Conservation (phyloP, 495 filamentous ascomycete genomes). For the Jackrogersella multiformis region DNA sequence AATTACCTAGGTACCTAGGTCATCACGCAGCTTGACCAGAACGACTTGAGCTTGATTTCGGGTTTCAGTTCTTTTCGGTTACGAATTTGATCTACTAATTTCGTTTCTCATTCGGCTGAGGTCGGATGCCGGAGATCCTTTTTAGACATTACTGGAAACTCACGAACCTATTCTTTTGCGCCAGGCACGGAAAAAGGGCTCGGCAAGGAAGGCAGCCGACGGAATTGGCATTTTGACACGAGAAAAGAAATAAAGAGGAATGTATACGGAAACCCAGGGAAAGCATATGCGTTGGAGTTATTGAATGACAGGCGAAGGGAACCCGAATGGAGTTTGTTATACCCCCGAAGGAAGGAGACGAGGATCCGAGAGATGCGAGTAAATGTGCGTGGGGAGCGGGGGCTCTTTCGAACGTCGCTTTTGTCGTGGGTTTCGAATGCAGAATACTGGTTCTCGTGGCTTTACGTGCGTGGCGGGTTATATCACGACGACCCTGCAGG, state of each 20-base stretch:
- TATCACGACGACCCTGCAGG: background rate
- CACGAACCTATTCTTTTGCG: constrained; percentile 29
- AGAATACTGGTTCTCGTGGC: background rate
- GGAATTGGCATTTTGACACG: constrained; percentile 31
- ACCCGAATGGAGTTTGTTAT: constrained; percentile 42
- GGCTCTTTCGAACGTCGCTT: background rate
- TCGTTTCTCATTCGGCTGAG: constrained; percentile 12
- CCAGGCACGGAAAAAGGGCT: constrained; percentile 20
- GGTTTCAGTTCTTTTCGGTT: background rate
- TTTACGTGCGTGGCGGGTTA: background rate
- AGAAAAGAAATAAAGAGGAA: constrained; percentile 15
- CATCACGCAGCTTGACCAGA: background rate
- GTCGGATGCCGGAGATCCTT: background rate
- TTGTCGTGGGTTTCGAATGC: background rate
- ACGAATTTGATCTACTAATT: constrained; percentile 16
- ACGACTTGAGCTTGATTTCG: background rate
- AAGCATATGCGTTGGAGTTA: constrained; percentile 40
- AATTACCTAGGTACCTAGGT: too few relatives aligned
- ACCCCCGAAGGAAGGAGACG: constrained; percentile 28
- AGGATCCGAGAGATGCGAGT: background rate
- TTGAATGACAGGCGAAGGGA: constrained; percentile 23
- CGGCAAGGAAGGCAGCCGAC: constrained; percentile 13
- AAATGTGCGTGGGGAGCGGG: background rate
- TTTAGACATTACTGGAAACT: constrained; percentile 42
- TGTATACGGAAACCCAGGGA: constrained; percentile 30